These are phyloP conservation scores for Kodamaea plutei DNA, from an alignment of 1,139 yeast species.

Conservation along the genomic window DNA sequence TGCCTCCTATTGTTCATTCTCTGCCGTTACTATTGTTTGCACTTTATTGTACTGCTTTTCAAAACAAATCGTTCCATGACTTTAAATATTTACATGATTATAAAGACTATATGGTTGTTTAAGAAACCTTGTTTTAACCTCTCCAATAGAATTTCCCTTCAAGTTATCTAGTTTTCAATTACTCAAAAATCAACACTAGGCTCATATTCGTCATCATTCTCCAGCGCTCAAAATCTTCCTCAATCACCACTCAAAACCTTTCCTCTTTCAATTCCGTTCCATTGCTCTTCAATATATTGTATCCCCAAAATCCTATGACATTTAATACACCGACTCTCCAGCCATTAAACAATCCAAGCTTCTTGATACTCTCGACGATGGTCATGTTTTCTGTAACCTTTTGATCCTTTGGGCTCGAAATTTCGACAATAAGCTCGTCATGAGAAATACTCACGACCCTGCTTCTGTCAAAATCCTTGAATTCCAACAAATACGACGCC, in stretches of 20 bases:
- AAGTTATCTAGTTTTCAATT: no score
- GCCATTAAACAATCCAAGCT: conserved; percentile 66
- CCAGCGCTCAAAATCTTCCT: no score
- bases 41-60: no score
- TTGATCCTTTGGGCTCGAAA: conserved; percentile 10
- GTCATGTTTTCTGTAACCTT: conserved; percentile 6
- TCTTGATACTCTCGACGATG: conserved; percentile 17
- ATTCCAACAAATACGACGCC: conserved; percentile 52
- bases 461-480: conserved; percentile 30
- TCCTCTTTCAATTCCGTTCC: conserved; percentile 44
- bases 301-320: conserved; percentile 80
- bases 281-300: conserved; percentile 56
- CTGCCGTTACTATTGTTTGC: no score
- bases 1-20: no score
- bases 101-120: no score
- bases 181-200: no score
- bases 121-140: no score
- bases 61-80: no score
- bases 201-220: no score
- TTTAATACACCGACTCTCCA: conserved; percentile 87
- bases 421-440: conserved; percentile 49
- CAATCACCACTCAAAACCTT: conserved; percentile 27
- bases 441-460: conserved; percentile 39
- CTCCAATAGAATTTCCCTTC: no score
- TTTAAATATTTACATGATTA: no score